Percentiles rank a stretch among this genome's conserved stretches.
Conservation (phyloP, 2,329 filamentous ascomycete genomes). For the Helotiales sp. region DNA sequence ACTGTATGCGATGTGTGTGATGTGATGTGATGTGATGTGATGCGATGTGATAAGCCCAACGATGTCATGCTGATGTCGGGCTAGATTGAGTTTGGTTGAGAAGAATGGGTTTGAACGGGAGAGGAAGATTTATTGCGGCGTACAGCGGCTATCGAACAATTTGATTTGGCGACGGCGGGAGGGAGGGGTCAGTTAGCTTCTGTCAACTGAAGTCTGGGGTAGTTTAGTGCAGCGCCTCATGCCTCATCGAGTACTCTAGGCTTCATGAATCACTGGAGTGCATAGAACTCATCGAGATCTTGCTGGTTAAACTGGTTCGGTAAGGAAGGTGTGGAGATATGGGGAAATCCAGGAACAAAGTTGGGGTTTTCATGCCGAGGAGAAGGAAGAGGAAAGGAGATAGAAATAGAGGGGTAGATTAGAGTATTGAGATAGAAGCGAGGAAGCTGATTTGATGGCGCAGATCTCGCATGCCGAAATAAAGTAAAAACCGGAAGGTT, state of each 20-base stretch:
- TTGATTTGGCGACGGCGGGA: slow-evolving; percentile 22
- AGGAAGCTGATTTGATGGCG: background rate
- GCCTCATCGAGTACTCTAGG: background rate
- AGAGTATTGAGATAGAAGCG: background rate
- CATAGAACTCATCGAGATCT: background rate
- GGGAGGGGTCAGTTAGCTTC: background rate
- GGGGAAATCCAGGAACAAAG: background rate
- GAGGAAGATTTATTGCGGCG: slow-evolving; percentile 20
- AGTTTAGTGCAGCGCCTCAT: background rate
- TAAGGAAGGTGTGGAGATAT: slow-evolving; percentile 1
- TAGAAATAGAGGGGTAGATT: background rate
- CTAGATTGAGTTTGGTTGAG: background rate
- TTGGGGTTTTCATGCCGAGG: background rate
- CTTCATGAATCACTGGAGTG: background rate
- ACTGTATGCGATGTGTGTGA: no score
- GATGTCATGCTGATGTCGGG: background rate
- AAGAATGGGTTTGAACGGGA: background rate
- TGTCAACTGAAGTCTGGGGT: slow-evolving; percentile 7
- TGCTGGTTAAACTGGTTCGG: background rate
- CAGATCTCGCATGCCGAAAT: background rate
- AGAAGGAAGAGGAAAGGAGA: background rate
- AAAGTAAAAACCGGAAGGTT: background rate
- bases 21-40: slow-evolving; percentile 1
- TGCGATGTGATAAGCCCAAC: background rate
- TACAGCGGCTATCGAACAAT: slow-evolving; percentile 28